Conservation (phyloP, 768 basidiomycete genomes). For the Termitomyces sp. region DNA sequence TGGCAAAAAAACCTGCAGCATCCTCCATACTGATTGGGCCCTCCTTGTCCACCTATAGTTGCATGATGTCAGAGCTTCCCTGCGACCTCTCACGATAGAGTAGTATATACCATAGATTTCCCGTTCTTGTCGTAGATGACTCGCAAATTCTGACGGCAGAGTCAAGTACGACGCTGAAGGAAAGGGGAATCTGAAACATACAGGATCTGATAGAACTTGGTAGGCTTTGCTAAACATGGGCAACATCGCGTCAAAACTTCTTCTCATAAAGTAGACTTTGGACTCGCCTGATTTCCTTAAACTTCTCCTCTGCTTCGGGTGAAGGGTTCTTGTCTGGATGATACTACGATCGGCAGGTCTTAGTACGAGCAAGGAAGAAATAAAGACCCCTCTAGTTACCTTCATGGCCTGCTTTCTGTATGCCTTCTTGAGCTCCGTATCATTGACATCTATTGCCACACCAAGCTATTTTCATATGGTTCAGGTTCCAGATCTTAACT, state of each 20-base stretch:
- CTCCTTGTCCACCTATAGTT: conserved; percentile 66
- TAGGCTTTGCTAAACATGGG: conserved; percentile 75
- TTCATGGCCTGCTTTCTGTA: conserved; percentile 94
- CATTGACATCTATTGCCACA: conserved; percentile 66
- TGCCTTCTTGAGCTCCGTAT: conserved; percentile 86
- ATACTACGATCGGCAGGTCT: conserved; percentile 41
- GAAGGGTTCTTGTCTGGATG: conserved; percentile 95
- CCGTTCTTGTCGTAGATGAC: conserved; percentile 95
- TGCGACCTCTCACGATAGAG: background rate
- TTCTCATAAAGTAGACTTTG: background rate
- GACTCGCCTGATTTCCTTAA: conserved; percentile 88
- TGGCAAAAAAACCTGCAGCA: conserved; percentile 90
- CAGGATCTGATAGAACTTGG: conserved; percentile 82
- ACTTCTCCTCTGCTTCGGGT: conserved; percentile 91
- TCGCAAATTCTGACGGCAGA: conserved; percentile 58
- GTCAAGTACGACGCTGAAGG: background rate
- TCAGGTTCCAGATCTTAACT: background rate
- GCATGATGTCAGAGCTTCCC: background rate
- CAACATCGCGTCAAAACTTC: background rate
- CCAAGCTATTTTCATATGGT: conserved; percentile 44
- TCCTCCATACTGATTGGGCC: conserved; percentile 81
- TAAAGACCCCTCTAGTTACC: conserved; percentile 29
- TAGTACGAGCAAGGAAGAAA: background rate
- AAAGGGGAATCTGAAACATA: conserved; percentile 28
- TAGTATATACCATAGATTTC: conserved; percentile 64